Evolutionary conservation across 371 early-diverging fungal genomes (phyloP), one percentile per base, ranked within the genome.

Genomic region (Nematocida sp.): DNA sequence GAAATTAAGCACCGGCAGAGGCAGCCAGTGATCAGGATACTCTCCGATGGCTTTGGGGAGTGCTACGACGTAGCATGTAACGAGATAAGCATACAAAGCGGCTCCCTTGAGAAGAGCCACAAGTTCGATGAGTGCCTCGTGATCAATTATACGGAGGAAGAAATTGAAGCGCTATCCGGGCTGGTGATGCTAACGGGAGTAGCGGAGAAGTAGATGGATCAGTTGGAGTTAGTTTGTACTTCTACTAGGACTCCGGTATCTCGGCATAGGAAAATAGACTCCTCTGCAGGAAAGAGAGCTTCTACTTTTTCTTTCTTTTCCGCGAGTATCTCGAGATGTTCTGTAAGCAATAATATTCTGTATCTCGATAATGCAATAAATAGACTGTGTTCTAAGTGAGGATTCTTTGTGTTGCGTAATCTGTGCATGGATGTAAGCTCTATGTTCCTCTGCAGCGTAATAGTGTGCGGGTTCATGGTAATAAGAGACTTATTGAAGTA

Each of bases 1-100:
- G 75, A 71, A 42, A 71, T 71, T 33, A 71, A 71, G 55, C 75
- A 71, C 64, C 16, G 75, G 26, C 75, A 71, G 45, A 59, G 75
- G 33, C 75, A 71, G 54, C 23, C 75, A 26, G 54, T 48, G 4
- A 16, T 48, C 3, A 57, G 75, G 20, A 4, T 61, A 20, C 60
- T 50, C 11, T 9, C 32, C 1, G 75, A 71, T 25, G 75, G 75
- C 2, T 18, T n/a, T 16, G 18, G 13, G 13, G 75, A 71, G 54
- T 40, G 39, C 5, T 71, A 71, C 39, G 75, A 71, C 5, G 25
- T 71, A 49, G 75, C 51, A 38, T 71, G 54, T 45, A 71, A 71
- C 30, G 75, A 71, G 63, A 71, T 71, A 64, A 51, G 30, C 26
- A 51, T 60, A 23, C 67, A 66, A 25, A 71, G 59, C 49, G 39